Evolutionary conservation across 1,284 basidiomycete genomes (phyloP).

Genomic region (Phellopilus nigrolimitatus): DNA sequence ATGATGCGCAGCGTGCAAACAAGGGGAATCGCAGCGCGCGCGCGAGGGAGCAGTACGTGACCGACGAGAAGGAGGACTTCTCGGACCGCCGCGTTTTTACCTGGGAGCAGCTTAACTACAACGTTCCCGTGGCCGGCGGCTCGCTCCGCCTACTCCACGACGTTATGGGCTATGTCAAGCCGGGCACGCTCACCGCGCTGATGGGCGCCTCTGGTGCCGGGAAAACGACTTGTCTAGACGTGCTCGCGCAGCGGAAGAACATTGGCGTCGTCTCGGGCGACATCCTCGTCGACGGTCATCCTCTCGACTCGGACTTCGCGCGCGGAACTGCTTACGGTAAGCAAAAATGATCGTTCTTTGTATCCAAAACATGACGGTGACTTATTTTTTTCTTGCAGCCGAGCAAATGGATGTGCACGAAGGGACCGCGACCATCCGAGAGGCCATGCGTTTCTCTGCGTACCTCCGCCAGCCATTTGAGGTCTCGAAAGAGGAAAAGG

Average conservation of each 20-base stretch:
- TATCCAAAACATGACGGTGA: conserved; percentile 24
- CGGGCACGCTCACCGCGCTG: conserved; percentile 75
- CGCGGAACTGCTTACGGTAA: conserved; percentile 72
- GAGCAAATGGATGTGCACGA: conserved; percentile 90
- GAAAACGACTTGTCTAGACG: conserved; percentile 84
- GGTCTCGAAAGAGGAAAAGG: conserved; percentile 74
- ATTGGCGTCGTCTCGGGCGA: conserved; percentile 83
- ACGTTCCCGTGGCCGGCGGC: conserved; percentile 70
- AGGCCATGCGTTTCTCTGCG: conserved; percentile 87
- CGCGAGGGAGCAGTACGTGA: conserved; percentile 31
- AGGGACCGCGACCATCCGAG: conserved; percentile 81
- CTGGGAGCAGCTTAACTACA: conserved; percentile 69
- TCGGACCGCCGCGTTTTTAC: conserved; percentile 54
- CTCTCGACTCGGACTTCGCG: conserved; percentile 74
- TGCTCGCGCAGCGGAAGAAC: conserved; percentile 83
- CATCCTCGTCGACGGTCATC: conserved; percentile 71
- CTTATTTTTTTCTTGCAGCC: too few species aligned
- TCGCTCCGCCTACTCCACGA: conserved; percentile 71
- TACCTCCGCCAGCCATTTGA: conserved; percentile 81
- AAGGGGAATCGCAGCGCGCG: conserved; percentile 36
- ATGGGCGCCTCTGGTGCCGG: conserved; percentile 81
- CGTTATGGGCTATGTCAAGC: conserved; percentile 85
- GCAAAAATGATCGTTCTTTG: conserved; percentile 25
- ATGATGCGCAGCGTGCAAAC: conserved; percentile 53
- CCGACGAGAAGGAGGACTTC: conserved; percentile 29